Conservation (phyloP, 2,329 filamentous ascomycete species). For the Scolecobasidium constrictum region DNA sequence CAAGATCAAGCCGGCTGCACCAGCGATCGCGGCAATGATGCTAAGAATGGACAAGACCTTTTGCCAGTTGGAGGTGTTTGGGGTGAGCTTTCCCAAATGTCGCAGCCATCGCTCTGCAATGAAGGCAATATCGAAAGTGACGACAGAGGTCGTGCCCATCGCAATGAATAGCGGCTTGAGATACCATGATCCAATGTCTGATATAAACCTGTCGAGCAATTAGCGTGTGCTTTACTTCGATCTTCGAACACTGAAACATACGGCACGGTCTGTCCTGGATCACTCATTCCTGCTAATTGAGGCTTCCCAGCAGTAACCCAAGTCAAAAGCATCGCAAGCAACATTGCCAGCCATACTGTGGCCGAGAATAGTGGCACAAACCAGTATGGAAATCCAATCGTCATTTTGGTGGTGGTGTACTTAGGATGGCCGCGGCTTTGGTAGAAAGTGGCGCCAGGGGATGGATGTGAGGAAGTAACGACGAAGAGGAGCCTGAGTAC, state of each 20-base stretch:
- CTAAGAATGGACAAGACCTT: slow-evolving; percentile 51
- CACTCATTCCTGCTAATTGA: slow-evolving; percentile 54
- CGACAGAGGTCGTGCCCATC: slow-evolving; percentile 58
- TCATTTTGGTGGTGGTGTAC: too few species aligned
- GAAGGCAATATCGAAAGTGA: slow-evolving; percentile 75
- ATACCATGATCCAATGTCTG: slow-evolving; percentile 46
- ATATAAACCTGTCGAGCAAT: slow-evolving; percentile 19
- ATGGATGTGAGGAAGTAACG: too few species aligned
- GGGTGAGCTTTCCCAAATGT: slow-evolving; percentile 66
- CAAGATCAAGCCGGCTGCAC: slow-evolving; percentile 70
- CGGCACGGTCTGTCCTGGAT: slow-evolving; percentile 46
- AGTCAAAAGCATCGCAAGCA: slow-evolving; percentile 59
- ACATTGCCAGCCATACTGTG: slow-evolving; percentile 40
- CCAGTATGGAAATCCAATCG: slow-evolving; percentile 42
- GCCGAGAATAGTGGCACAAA: slow-evolving; percentile 60
- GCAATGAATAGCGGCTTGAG: slow-evolving; percentile 72
- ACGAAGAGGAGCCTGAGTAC: too few species aligned
- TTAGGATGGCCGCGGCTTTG: too few species aligned
- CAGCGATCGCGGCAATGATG: slow-evolving; percentile 60
- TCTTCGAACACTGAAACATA: slow-evolving; percentile 29
- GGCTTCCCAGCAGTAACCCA: slow-evolving; percentile 52
- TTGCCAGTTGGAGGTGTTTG: slow-evolving; percentile 55
- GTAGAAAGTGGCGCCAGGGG: too few species aligned
- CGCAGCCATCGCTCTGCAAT: slow-evolving; percentile 74
- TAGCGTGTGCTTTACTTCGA: neutral